These are phyloP conservation scores for Neolentinus lepideus DNA, from an alignment of 1,284 basidiomycete species.

Conservation along the genomic window DNA sequence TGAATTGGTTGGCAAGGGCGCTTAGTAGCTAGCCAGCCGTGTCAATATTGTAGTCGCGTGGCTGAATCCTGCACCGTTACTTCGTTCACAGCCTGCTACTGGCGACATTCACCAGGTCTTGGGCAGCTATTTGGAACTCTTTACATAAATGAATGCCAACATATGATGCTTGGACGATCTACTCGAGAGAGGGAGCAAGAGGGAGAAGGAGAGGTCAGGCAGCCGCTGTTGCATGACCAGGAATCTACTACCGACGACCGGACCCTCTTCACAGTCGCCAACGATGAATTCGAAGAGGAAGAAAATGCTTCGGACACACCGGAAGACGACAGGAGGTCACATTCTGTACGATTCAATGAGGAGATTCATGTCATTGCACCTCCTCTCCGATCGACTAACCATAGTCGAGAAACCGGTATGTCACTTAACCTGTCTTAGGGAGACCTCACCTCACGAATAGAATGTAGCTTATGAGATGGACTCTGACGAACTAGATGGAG, in stretches of 20 bases:
- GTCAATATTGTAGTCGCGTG: no score
- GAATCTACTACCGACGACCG: slow-evolving; percentile 15
- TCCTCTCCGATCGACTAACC: slow-evolving; percentile 57
- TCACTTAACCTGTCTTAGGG: slow-evolving; percentile 16
- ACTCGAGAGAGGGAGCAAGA: slow-evolving; percentile 22
- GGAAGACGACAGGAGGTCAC: background rate
- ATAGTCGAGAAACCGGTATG: slow-evolving; percentile 74
- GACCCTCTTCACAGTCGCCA: slow-evolving; percentile 38
- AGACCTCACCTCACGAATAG: background rate
- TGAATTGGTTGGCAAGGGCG: no score
- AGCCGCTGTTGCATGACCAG: slow-evolving; percentile 40
- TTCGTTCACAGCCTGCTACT: background rate
- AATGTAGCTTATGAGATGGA: slow-evolving; percentile 69
- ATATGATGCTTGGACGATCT: slow-evolving; percentile 32
- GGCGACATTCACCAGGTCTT: background rate
- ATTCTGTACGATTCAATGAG: slow-evolving; percentile 52
- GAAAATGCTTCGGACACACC: background rate
- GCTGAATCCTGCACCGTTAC: no score
- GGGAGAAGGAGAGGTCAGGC: slow-evolving; percentile 35
- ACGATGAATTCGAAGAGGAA: slow-evolving; percentile 37
- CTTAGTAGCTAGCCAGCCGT: no score
- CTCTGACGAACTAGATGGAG: slow-evolving; percentile 66
- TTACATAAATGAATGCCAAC: background rate
- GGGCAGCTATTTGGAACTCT: background rate
- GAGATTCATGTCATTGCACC: slow-evolving; percentile 62